Conservation (phyloP, 2,329 filamentous ascomycete species). For the Stromatinia cepivora region DNA sequence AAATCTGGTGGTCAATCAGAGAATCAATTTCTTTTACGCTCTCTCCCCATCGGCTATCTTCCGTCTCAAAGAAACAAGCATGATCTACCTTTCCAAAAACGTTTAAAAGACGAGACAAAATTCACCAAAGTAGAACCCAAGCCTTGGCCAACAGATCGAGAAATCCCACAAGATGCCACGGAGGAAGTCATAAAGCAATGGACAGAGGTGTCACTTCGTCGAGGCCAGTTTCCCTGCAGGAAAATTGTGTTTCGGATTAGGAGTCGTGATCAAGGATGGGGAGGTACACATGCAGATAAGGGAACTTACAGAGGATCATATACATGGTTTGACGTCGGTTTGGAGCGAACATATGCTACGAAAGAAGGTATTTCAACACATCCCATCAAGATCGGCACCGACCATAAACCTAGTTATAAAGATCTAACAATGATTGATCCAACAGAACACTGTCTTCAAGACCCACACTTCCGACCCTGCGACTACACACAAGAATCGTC, state of each 20-base stretch:
- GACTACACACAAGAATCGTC: neutral
- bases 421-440: neutral
- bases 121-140: slow-evolving; percentile 25
- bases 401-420: neutral
- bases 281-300: slow-evolving; percentile 38
- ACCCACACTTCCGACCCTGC: slow-evolving; percentile 18
- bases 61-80: slow-evolving; percentile 8
- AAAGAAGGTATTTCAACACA: slow-evolving; percentile 27
- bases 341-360: slow-evolving; percentile 54
- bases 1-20: slow-evolving; percentile 34
- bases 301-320: slow-evolving; percentile 52
- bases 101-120: neutral
- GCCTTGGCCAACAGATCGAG: slow-evolving; percentile 26
- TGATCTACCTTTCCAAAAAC: slow-evolving; percentile 21
- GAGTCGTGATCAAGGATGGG: slow-evolving; percentile 61
- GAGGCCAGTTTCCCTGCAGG: slow-evolving; percentile 50
- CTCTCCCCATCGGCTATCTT: slow-evolving; percentile 36
- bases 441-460: neutral
- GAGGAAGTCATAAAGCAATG: slow-evolving; percentile 31
- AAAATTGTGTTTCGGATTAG: slow-evolving; percentile 61
- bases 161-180: slow-evolving; percentile 27
- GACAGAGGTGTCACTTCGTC: slow-evolving; percentile 25
- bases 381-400: neutral
- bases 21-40: slow-evolving; percentile 45
- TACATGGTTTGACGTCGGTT: slow-evolving; percentile 64